Base-by-base conservation (phyloP, 768 basidiomycete genomes). In the Clitopilus passeckerianus region DNA sequence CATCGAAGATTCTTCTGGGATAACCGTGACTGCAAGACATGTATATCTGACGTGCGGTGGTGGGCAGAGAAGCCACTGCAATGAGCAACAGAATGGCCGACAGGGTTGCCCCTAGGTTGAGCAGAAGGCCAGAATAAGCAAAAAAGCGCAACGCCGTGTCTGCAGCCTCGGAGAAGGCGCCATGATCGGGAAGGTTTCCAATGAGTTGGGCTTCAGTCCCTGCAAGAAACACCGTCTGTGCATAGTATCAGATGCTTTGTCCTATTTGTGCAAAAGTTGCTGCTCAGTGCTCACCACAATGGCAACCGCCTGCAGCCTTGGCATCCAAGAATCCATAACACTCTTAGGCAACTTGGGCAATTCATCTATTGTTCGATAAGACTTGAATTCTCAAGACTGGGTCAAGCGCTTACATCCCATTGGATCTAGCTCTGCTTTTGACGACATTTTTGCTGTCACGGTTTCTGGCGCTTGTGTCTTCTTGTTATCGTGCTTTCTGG, bases 1-100 rank as follows among this genome's bases (percentile, higher is more conserved):
- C 46, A 33, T 64, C 50, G 27, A 63, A 65, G 8, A 67, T 23
- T 14, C 57, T 60, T 33, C 64, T 64, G 3, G 66, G 66, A 23
- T 62, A 65, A 16, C 61, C 24, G 57, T 67, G 66, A 1, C 23
- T 5, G 41, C 66, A 67, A 4, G 64, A 63, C 35, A 63, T 60
- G 53, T 67, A 67, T 5, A 67, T 59, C 20, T 65, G 62, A 23
- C 66, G 64, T 16, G 66, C 66, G 23, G 64, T 44, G 16, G 64
- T 62, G 18, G 66, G 66, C 14, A 67, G 66, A 5, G 64, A 65
- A 44, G 66, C 64, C 24, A 67, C 63, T 34, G 63, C 63, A 44
- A 67, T 62, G 59, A 67, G 66, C 4, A 67, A 60, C 44, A 67
- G 61, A 56, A 65, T 67, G 46, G 66, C 60, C 43, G 66, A 67